Base-by-base conservation (phyloP, 345 rosid species). In the Bruguiera gymnorhiza region DNA sequence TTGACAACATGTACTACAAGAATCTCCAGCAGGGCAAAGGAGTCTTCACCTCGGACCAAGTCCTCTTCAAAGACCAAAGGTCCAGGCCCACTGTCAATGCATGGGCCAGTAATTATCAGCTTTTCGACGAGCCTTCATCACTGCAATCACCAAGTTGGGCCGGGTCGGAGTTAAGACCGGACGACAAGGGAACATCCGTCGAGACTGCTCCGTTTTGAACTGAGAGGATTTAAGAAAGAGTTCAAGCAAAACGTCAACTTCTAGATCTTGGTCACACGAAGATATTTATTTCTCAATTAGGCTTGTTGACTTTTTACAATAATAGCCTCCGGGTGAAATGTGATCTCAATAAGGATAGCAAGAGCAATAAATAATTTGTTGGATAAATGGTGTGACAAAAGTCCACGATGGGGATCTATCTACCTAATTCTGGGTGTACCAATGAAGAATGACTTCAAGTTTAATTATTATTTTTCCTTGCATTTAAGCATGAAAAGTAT, bases 1-100 rank as follows among this genome's bases (percentile, higher is more conserved):
- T 54, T 24, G 59, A 54, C 59, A 64, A 64, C 68, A 36, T 75
- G 62, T 75, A 75, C 70, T 65, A 75, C 70, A 65, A 51, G 62
- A 75, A 75, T 26, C 70, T 75, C 39, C 30, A 32, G 13, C 70
- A 34, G 6, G 74, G 70, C 6, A 59, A 57, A 62, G 70, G 74
- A 11, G 60, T 75, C 16, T 70, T 69, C 59, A 54, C 59, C 9
- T 21, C 59, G 59, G 69, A 75, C 54, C 70, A 69, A 32, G 26
- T 48, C 34, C 24, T 69, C 61, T 75, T 32, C 8, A 48, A 36
- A 8, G 62, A 75, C 52, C n/a, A 23, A 20, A 69, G 48, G 55
- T 57, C 70, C 8, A 58, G 64, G 27, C 43, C 67, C 23, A 59
- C 62, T 24, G 70, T 70, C 19, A 20, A 63, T 54, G 9, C 58